Evolutionary conservation across 306 rosid species (phyloP), one percentile per base, ranked within the genome.

Genomic region (Astragalus membranaceus): DNA sequence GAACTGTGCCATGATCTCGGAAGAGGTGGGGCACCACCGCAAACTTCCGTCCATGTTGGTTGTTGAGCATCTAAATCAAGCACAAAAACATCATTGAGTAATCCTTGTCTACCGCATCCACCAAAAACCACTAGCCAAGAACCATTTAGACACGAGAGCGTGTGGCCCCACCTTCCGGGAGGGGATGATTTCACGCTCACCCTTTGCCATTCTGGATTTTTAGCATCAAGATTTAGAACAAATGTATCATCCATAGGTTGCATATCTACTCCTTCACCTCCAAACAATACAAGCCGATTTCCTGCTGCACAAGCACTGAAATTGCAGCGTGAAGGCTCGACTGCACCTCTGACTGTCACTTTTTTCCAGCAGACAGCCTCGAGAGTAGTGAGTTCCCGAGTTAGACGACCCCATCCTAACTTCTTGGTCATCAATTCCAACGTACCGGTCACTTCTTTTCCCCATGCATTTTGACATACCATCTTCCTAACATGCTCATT

Each of bases 131-230:
- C 91, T 43, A 94, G 78, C 97, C 90, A 91, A 55, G 99, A 94
- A 75, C 88, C 89, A 52, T 94, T 87, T 50, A 94, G 67, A 75
- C 96, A 88, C 3, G 99, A 91, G 32, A 94, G 91, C 0, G 96
- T 94, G 82, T 94, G 99, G 70, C 99, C 99, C 97, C 99, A 94
- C 5, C 97, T 87, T 37, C 99, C 99, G 0, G 99, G 99, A n/a
- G 99, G 99, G 53, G 99, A 91, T 67, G 95, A 84, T 82, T 85
- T 81, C 73, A 94, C 97, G 5, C 84, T 89, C 59, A 94, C 82
- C 83, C 92, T 83, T 55, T 84, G 70, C 99, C 99, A 94, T 79
- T 86, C 87, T 4, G 96, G 97, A 79, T 87, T 80, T 65, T 87
- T 81, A 57, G 97, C 85, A 79, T 94, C 99, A 20, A 94, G 97